Evolutionary conservation across 192 early-diverging fungal species (phyloP), one percentile per base, ranked within the genome.

Genomic region (Coemansia sp.): DNA sequence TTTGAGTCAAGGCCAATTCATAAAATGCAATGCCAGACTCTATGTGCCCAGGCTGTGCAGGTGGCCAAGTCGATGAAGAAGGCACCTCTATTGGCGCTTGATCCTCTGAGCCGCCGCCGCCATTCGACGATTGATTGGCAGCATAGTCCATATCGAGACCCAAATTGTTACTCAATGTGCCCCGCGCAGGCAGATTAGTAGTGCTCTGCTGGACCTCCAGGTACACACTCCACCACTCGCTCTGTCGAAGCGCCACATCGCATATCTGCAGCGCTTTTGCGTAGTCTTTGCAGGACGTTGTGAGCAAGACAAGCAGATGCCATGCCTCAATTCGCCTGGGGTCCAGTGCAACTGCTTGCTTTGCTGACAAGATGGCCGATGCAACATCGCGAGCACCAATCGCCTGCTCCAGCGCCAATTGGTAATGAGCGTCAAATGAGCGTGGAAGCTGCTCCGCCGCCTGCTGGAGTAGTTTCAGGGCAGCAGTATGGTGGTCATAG

Each of bases 221-320:
- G 56, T 73, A 67, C 34, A 65, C 60, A 9, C 34, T 37, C 61
- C 62, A 65, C 76, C 75, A 75, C 21, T 80, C 78, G 32, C 81
- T 82, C 60, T 86, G 83, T 50, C 76, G 70, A 42, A 82, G 52
- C 2, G 71, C 86, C 11, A 88, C 60, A 18, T 86, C 80, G 60
- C 84, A 88, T 31, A 84, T 73, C 31, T 79, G 80, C 60, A 82
- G 59, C 5, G 89, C 89, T 26, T 81, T 76, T 8, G 56, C 55
- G 34, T 81, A 76, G 53, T 91, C 84, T 35, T 86, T 84, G 57
- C 83, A 81, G 13, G 84, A 80, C 13, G 89, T 86, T 2, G 82
- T 70, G 11, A 86, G 61, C 45, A 89, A 71, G 5, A 68, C 85
- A 23, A 91, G 51, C n/a, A 91, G 65, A 54, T 91, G 85, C 87